Percentiles rank a stretch among this genome's conserved stretches.
phyloP scores from a whole-genome alignment of 2,329 filamentous ascomycete species.

The Stachybotrys chartarum region DNA sequence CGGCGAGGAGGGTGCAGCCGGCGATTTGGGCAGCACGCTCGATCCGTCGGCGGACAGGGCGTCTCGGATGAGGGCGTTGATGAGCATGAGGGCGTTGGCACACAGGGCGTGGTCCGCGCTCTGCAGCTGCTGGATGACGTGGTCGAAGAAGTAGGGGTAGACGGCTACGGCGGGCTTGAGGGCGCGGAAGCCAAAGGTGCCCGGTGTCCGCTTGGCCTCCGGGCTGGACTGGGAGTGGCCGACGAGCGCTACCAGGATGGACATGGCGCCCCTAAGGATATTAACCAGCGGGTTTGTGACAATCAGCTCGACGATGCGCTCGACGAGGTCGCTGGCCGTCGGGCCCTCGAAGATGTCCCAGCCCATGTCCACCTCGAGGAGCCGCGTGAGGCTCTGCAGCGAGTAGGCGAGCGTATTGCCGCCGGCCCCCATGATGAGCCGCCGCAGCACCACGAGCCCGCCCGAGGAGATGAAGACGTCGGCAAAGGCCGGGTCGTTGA shows the following conservation, averaged over 20 bases:
- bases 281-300: slow-evolving; percentile 96
- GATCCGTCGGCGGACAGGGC: slow-evolving; percentile 70
- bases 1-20: background rate
- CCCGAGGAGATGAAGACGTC: slow-evolving; percentile 92
- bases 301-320: slow-evolving; percentile 81
- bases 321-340: slow-evolving; percentile 58
- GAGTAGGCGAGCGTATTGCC: slow-evolving; percentile 96
- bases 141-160: slow-evolving; percentile 89
- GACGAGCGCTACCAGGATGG: slow-evolving; percentile 88
- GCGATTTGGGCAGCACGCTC: slow-evolving; percentile 14
- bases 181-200: slow-evolving; percentile 79
- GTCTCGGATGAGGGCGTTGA: slow-evolving; percentile 92
- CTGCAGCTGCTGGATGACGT: slow-evolving; percentile 84
- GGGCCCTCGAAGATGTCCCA: slow-evolving; percentile 78
- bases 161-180: slow-evolving; percentile 86
- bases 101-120: slow-evolving; percentile 94
- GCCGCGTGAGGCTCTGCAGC: slow-evolving; percentile 75
- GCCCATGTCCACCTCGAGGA: slow-evolving; percentile 95
- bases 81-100: slow-evolving; percentile 88
- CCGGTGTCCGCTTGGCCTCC: slow-evolving; percentile 33
- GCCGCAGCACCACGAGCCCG: slow-evolving; percentile 72
- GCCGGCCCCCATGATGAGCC: slow-evolving; percentile 74
- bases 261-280: slow-evolving; percentile 93
- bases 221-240: slow-evolving; percentile 64
- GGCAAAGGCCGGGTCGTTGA: slow-evolving; percentile 93